Evolutionary conservation across 208 protist species (phyloP), one percentile per base, ranked within the genome.

Genomic region (Acanthamoeba quina): DNA sequence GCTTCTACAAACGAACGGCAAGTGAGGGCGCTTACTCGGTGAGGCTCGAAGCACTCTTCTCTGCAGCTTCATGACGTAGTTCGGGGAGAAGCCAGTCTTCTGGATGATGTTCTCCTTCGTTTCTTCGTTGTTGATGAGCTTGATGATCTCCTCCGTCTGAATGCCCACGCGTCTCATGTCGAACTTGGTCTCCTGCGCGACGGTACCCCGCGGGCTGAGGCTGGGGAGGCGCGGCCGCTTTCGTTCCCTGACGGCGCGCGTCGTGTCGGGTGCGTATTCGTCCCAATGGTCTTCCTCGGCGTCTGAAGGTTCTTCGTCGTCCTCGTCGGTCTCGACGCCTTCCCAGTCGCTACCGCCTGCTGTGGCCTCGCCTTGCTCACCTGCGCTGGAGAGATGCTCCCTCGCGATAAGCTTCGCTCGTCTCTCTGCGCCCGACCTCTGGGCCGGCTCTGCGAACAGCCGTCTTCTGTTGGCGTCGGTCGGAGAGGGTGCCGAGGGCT

Each of bases 101-200:
- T 31, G 37, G 21, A 83, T 56, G 47, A 83, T 34, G 74, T 49
- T 58, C 5, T 11, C 74, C 13, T 15, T 58, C 4, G 44, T 83
- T 58, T 83, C 74, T 34, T 83, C 19, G 47, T 83, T 83, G 74
- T 83, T 83, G 74, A 83, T 83, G 34, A 83, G 74, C 47, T 83
- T 83, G 17, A 83, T 58, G 37, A 83, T 83, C 44, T 83, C 74
- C 44, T 49, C 74, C 13, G 74, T 49, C 15, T 83, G 29, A 5
- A 83, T 24, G 13, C 68, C 68, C 7, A 78, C 34, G 7, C 68
- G 68, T 10, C 34, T 34, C 68, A 78, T 78, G 68, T 47, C 37
- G 24, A 49, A n/a, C 68, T 78, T 44, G 3, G 3, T 24, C 47
- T 83, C 44, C 37, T 83, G 11, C 74, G 2, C 74, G 19, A 7